A percentile compares a stretch with the other conserved stretches of the same genome.
phyloP scores from a whole-genome alignment of 441 rosid species.

The Mallotus repandus region DNA sequence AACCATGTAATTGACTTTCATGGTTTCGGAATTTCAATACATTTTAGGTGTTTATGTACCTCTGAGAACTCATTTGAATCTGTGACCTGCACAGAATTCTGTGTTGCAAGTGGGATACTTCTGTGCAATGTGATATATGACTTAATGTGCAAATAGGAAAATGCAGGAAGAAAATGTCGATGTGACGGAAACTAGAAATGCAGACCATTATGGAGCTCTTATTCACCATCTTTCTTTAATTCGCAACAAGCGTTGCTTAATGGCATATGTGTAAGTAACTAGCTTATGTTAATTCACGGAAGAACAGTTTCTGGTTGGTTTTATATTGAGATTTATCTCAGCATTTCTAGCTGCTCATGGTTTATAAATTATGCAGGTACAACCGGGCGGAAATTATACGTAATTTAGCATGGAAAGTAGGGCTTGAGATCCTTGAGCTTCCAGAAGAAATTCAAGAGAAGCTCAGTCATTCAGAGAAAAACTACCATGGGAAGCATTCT shows the following conservation, averaged over 20 bases:
- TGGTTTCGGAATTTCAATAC: neutral
- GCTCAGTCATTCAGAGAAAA: constrained; percentile 65
- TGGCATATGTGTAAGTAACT: constrained; percentile 71
- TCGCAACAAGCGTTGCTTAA: constrained; percentile 88
- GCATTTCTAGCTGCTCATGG: neutral
- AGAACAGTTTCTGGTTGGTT: constrained; percentile 13
- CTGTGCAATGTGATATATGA: neutral
- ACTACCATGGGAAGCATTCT: constrained; percentile 64
- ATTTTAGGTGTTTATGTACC: neutral
- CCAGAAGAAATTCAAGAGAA: constrained; percentile 75
- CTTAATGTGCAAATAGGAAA: constrained; percentile 46
- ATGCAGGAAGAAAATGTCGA: constrained; percentile 86
- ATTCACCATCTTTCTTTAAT: constrained; percentile 77
- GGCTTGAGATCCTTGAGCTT: constrained; percentile 68
- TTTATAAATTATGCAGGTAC: constrained; percentile 44
- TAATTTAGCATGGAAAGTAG: constrained; percentile 72
- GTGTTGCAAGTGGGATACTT: too few species aligned
- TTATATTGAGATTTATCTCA: constrained; percentile 6
- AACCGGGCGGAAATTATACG: constrained; percentile 77
- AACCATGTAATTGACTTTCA: neutral
- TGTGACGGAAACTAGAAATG: constrained; percentile 71
- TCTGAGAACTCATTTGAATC: neutral
- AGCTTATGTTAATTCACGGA: constrained; percentile 6
- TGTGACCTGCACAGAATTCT: neutral
- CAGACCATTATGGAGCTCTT: constrained; percentile 84